A percentile compares a stretch with the other conserved stretches of the same genome.
Conservation (phyloP, 768 basidiomycete species). For the Pisolithus orientalis region DNA sequence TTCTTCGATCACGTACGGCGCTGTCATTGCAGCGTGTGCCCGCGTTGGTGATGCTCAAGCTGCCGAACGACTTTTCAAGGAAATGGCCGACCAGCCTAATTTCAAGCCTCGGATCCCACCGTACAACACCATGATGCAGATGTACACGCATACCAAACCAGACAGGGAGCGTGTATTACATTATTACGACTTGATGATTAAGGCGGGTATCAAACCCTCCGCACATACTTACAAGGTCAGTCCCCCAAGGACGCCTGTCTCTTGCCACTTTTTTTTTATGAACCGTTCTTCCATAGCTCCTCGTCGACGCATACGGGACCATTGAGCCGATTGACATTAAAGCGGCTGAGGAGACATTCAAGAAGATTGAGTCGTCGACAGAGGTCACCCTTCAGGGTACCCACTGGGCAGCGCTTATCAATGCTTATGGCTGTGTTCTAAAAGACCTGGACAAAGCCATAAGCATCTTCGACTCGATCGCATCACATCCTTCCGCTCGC, state of each 20-base stretch:
- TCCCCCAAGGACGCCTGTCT: background rate
- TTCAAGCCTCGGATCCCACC: conserved; percentile 91
- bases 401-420: conserved; percentile 84
- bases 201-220: conserved; percentile 62
- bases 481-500: conserved; percentile 41
- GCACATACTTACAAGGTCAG: conserved; percentile 91
- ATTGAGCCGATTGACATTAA: conserved; percentile 75
- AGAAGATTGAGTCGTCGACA: conserved; percentile 42
- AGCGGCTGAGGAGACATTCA: conserved; percentile 68
- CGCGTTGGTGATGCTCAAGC: conserved; percentile 82
- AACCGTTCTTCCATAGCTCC: conserved; percentile 42
- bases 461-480: conserved; percentile 69
- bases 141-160: conserved; percentile 88
- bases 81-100: conserved; percentile 69
- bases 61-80: conserved; percentile 77
- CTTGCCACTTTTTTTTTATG: background rate
- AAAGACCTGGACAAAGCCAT: conserved; percentile 77
- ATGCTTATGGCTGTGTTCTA: conserved; percentile 76
- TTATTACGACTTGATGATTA: conserved; percentile 64
- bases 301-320: conserved; percentile 83
- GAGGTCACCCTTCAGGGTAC: conserved; percentile 36
- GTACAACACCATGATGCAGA: conserved; percentile 98
- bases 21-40: conserved; percentile 89
- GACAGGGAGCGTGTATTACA: conserved; percentile 69
- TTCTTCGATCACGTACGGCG: conserved; percentile 89